phyloP scores from a whole-genome alignment of 495 filamentous ascomycete species.

The Penicillium goetzii region DNA sequence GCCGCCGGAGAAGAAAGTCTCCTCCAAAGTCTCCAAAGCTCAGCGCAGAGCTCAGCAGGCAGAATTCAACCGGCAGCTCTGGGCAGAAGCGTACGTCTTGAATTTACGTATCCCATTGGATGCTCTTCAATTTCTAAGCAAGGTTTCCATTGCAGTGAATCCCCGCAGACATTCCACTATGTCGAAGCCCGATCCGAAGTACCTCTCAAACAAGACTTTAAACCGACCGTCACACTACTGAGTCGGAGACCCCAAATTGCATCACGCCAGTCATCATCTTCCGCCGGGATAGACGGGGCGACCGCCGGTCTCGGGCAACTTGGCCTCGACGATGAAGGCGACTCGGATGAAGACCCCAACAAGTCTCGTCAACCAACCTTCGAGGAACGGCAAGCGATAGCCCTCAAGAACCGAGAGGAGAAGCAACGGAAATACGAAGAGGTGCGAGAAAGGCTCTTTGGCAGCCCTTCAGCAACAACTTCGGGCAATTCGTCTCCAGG shows the following conservation, averaged over 20 bases:
- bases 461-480: conserved; percentile 53
- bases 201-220: conserved; percentile 80
- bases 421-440: conserved; percentile 89
- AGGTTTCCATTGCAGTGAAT: conserved; percentile 48
- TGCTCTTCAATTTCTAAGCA: not conserved
- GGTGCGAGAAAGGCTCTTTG: conserved; percentile 81
- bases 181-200: conserved; percentile 66
- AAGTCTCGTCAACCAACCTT: conserved; percentile 60
- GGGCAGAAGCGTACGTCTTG: conserved; percentile 78
- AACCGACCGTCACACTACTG: conserved; percentile 78
- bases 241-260: conserved; percentile 72
- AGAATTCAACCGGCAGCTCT: conserved; percentile 80
- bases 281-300: conserved; percentile 43
- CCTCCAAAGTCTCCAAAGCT: conserved; percentile 66
- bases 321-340: conserved; percentile 62
- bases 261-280: conserved; percentile 36
- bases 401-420: conserved; percentile 78
- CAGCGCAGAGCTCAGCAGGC: conserved; percentile 79
- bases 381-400: conserved; percentile 73
- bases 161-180: conserved; percentile 71
- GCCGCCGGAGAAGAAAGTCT: conserved; percentile 50
- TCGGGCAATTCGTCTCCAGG: conserved; percentile 62
- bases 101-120: not conserved
- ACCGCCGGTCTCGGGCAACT: conserved; percentile 62
- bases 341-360: conserved; percentile 65